phyloP scores from a whole-genome alignment of 768 basidiomycete genomes.

The Lactarius tabidus region DNA sequence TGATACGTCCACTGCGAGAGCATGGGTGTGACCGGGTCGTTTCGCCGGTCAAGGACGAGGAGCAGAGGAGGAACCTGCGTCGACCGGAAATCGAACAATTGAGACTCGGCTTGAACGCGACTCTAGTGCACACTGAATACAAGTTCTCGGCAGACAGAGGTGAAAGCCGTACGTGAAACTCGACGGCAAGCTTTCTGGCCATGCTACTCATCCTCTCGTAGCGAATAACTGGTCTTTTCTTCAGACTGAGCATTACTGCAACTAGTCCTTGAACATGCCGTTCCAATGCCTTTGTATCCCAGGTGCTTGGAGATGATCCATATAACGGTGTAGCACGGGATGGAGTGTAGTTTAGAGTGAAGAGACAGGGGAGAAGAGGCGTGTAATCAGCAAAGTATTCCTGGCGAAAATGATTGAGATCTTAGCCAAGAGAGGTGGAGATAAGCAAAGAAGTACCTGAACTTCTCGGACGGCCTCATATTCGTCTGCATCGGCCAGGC shows the following conservation, averaged over 20 bases:
- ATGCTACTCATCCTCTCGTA: constrained; percentile 92
- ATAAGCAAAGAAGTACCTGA: constrained; percentile 55
- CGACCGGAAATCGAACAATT: constrained; percentile 87
- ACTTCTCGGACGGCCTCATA: constrained; percentile 96
- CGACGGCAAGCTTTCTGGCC: constrained; percentile 84
- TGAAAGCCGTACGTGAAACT: constrained; percentile 63
- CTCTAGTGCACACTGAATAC: constrained; percentile 44
- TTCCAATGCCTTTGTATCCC: constrained; percentile 71
- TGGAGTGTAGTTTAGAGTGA: constrained; percentile 80
- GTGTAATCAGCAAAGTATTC: constrained; percentile 98
- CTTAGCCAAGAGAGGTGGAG: constrained; percentile 18
- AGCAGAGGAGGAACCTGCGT: constrained; percentile 87
- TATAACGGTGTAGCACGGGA: constrained; percentile 60
- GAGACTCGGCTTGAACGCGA: constrained; percentile 72
- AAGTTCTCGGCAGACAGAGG: not conserved
- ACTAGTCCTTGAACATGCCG: constrained; percentile 76
- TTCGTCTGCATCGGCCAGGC: constrained; percentile 90
- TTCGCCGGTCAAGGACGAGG: constrained; percentile 89
- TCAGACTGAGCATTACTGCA: constrained; percentile 86
- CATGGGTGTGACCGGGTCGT: constrained; percentile 95
- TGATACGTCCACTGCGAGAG: constrained; percentile 99
- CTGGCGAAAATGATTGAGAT: constrained; percentile 37
- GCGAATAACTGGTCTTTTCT: constrained; percentile 92
- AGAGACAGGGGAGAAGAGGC: constrained; percentile 79
- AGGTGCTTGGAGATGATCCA: constrained; percentile 65